Evolutionary conservation across 2,329 filamentous ascomycete genomes (phyloP).

Genomic region (Graphilbum sp.): DNA sequence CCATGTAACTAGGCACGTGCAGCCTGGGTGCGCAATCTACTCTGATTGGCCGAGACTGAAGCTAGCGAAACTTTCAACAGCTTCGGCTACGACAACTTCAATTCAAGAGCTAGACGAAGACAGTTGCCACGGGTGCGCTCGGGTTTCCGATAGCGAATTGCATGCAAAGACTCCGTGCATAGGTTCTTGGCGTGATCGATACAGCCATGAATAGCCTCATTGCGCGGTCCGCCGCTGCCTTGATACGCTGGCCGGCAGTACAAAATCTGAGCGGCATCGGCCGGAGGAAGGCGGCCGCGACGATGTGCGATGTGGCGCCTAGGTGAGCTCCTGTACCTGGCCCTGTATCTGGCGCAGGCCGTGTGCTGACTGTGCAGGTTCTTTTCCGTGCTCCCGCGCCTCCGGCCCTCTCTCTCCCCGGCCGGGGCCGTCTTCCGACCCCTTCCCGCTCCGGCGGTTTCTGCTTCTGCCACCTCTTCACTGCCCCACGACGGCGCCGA

Average conservation of each 20-base stretch:
- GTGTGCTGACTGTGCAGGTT: background rate
- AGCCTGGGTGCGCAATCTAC: too few species aligned
- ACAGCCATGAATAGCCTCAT: background rate
- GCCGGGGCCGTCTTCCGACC: background rate
- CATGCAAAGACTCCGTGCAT: too few species aligned
- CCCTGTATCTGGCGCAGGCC: background rate
- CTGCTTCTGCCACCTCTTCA: background rate
- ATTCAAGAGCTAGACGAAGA: background rate
- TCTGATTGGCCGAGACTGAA: background rate
- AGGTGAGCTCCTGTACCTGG: background rate
- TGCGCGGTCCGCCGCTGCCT: background rate
- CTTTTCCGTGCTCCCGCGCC: slow-evolving; percentile 4
- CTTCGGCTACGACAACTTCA: background rate
- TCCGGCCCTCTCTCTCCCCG: background rate
- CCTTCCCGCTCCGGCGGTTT: background rate
- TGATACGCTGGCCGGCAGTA: background rate
- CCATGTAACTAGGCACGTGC: too few species aligned
- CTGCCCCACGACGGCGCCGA: slow-evolving; percentile 17
- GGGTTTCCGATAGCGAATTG: too few species aligned
- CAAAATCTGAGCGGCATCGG: background rate
- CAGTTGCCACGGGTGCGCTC: too few species aligned
- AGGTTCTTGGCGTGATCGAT: too few species aligned
- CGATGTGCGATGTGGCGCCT: too few species aligned
- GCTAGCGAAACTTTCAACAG: background rate
- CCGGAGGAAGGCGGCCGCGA: background rate